Percentiles rank a stretch among this genome's conserved stretches.
phyloP scores from a whole-genome alignment of 176 grass and related monocot genomes.

The Avena sativa region DNA sequence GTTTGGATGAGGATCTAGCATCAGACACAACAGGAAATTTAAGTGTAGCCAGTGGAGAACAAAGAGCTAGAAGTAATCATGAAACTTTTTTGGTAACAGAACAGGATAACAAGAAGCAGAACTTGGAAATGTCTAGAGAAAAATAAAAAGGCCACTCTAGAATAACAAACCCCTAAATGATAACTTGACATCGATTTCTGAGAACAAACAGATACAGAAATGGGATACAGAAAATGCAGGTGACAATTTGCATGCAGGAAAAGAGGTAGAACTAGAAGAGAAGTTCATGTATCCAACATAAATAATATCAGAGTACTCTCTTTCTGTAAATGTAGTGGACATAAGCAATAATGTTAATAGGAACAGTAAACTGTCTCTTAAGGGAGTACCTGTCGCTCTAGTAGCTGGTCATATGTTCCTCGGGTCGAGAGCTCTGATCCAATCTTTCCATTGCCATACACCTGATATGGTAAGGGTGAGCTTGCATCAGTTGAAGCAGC shows the following conservation, averaged over 20 bases:
- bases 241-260: not conserved
- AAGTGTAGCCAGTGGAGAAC: not conserved
- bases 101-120: constrained; percentile 1
- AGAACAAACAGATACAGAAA: constrained; percentile 18
- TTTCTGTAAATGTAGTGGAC: not conserved
- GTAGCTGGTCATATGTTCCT: constrained; percentile 95
- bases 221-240: constrained; percentile 13
- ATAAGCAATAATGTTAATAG: constrained; percentile 17
- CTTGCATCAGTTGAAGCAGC: constrained; percentile 93
- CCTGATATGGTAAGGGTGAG: constrained; percentile 97
- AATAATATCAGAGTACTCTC: not conserved
- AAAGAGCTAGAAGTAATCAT: constrained; percentile 21
- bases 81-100: not conserved
- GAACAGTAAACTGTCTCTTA: constrained; percentile 30
- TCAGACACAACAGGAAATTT: not conserved
- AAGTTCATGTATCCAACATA: constrained; percentile 31
- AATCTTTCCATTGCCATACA: constrained; percentile 95
- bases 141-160: not conserved
- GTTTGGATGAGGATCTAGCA: constrained; percentile 14
- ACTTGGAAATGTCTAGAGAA: constrained; percentile 20
- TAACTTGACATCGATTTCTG: constrained; percentile 23
- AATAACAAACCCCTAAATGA: constrained; percentile 30
- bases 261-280: constrained; percentile 36
- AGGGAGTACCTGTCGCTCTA: constrained; percentile 91
- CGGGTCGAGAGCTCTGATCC: constrained; percentile 81